Evolutionary conservation across 345 rosid genomes (phyloP), one percentile per base, ranked within the genome.

Genomic region (Boechera retrofracta): DNA sequence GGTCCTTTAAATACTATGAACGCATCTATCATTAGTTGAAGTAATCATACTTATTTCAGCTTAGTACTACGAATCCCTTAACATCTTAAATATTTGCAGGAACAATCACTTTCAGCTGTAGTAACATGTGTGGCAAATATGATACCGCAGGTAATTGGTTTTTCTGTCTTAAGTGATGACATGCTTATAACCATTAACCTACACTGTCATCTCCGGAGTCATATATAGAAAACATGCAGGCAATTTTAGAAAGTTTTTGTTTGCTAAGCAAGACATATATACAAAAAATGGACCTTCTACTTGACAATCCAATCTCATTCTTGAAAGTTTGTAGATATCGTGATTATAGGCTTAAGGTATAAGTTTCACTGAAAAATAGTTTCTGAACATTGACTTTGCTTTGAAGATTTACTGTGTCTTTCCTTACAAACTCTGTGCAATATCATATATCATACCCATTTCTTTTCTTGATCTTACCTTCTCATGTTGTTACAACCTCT

Each of bases 21-120:
- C 24, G 24, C 24, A 21, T 21, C 24, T 21, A 21, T 21, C 24
- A 21, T 21, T 71, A 18, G 38, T 41, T 78, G 38, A 47, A 58
- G 9, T 24, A 26, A 41, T 51, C 57, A 32, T 39, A 33, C 44
- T 10, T 48, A 36, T 48, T 48, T 66, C 13, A 49, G 41, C 64
- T 21, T 56, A 31, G 11, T 12, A 48, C 45, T 54, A 13, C 36
- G n/a, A 54, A 35, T 55, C 15, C 35, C 67, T 64, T 78, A 21
- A 29, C 56, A 13, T 49, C 47, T 71, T 6, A 42, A 66, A 39
- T 41, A 42, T 67, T 67, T 68, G 38, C 91, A 94, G 97, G 98
- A 91, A 77, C 93, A 89, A 79, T 94, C 98, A 48, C 84, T 94
- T 79, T 94, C 98, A 65, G 85, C 91, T 70, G 94, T 91, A 66